Evolutionary conservation across 2,329 filamentous ascomycete genomes (phyloP), one percentile per base, ranked within the genome.

Genomic region (Botrytis medusae): DNA sequence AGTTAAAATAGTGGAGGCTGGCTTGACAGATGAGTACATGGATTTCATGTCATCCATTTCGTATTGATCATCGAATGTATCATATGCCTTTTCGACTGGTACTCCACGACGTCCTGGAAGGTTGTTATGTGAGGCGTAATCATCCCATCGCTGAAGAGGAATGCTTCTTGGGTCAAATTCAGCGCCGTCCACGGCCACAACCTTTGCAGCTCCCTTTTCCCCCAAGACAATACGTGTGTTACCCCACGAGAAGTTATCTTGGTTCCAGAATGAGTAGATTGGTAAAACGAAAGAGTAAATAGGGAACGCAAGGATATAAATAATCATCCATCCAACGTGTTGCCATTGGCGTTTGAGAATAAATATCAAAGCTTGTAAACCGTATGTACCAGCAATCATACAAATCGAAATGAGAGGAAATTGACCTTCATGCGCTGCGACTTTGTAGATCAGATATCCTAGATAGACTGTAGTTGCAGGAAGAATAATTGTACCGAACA

Each of bases 21-120:
- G 85, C 87, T 95, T 91, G 74, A 95, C 93, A 0, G 94, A 97
- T 8, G 95, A 98, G 85, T 98, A 98, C 74, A 97, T 91, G 0
- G 94, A 97, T 82, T 94, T 95, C 87, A 98, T 97, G 82, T 99
- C 96, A 81, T 99, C 97, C 92, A 98, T 95, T 83, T 99, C 96
- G 80, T 94, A 97, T 76, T 92, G 90, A 75, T 95, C 92, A 59
- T 91, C 89, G 78, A 93, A 95, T 62, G 87, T 88, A 37, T 89
- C 87, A 74, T 87, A 87, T 76, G 85, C 83, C 84, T 94, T 93
- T 82, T 93, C 92, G 54, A 85, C 84, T 71, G 86, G 85, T 44
- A 89, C 87, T 71, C 94, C 95, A 74, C 96, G 94, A 74, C 95
- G 93, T 29, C 96, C 96, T 48, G 96, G 96, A 12, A 99, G 90